phyloP scores from a whole-genome alignment of 805 yeast genomes.

The Nakazawaea holstii region DNA sequence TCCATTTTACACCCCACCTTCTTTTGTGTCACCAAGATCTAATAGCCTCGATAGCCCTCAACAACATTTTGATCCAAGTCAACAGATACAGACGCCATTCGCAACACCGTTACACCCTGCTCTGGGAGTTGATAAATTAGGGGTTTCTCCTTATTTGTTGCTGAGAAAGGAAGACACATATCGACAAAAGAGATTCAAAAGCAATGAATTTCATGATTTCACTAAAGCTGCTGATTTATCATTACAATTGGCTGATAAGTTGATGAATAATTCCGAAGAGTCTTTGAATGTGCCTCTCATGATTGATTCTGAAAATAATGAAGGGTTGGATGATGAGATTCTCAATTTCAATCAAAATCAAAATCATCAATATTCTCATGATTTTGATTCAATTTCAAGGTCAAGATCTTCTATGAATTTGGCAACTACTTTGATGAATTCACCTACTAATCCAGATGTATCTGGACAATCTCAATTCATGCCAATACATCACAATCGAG shows the following conservation, averaged over 20 bases:
- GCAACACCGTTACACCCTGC: conserved; percentile 6
- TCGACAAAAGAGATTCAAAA: conserved; percentile 7
- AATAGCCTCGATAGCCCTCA: conserved; percentile 18
- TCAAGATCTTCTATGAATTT: conserved; percentile 51
- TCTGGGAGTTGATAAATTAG: not conserved
- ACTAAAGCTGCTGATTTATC: conserved; percentile 25
- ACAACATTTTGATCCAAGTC: conserved; percentile 13
- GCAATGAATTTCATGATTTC: conserved; percentile 14
- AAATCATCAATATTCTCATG: not conserved
- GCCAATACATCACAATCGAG: conserved; percentile 2
- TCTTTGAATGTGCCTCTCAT: conserved; percentile 2
- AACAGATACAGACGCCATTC: not conserved
- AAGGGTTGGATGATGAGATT: conserved; percentile 12
- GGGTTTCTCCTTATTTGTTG: conserved; percentile 12
- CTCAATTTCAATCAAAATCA: conserved; percentile 17
- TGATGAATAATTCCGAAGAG: conserved; percentile 7
- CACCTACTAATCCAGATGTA: not conserved
- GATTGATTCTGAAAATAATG: conserved; percentile 10
- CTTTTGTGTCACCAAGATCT: conserved; percentile 37
- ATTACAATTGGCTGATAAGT: conserved; percentile 21
- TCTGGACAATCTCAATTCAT: not conserved
- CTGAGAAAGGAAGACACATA: conserved; percentile 9
- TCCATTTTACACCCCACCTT: conserved; percentile 44
- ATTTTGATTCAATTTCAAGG: conserved; percentile 15
- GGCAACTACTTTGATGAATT: conserved; percentile 32